Conservation (phyloP, 148 eudicot genomes). For the Salicornia ramosissima region DNA sequence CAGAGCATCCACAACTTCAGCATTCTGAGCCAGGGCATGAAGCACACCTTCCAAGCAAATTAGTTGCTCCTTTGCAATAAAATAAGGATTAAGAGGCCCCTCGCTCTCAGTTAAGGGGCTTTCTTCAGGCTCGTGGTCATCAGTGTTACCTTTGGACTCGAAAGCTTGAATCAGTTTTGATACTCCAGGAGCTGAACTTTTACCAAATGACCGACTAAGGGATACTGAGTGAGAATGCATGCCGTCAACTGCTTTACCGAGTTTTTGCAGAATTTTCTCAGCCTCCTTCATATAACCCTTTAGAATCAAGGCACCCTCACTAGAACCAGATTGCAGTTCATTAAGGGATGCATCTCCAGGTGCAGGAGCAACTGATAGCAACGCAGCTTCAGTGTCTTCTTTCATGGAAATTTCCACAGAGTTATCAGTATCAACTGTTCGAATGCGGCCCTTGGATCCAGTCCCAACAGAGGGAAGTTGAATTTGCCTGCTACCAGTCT, state of each 20-base stretch:
- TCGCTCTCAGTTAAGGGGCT: conserved; percentile 30
- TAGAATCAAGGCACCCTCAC: conserved; percentile 32
- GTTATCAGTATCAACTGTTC: conserved; percentile 22
- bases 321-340: conserved; percentile 27
- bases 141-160: conserved; percentile 57
- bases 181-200: conserved; percentile 50
- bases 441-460: conserved; percentile 15
- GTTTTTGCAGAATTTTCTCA: conserved; percentile 39
- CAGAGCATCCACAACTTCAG: conserved; percentile 43
- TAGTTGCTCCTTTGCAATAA: conserved; percentile 34
- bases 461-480: conserved; percentile 29
- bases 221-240: conserved; percentile 49
- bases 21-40: conserved; percentile 39
- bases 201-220: conserved; percentile 39
- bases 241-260: conserved; percentile 54
- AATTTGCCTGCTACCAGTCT: conserved; percentile 24
- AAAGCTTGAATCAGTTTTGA: conserved; percentile 84
- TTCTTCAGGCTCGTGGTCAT: conserved; percentile 42
- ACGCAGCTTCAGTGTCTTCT: conserved; percentile 16
- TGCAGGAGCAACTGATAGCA: conserved; percentile 11
- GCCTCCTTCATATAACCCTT: conserved; percentile 57
- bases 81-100: conserved; percentile 37
- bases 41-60: conserved; percentile 42
- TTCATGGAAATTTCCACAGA: conserved; percentile 13
- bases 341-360: conserved; percentile 14